phyloP scores from a whole-genome alignment of 2,329 filamentous ascomycete genomes.

The Phyllosticta capitalensis region DNA sequence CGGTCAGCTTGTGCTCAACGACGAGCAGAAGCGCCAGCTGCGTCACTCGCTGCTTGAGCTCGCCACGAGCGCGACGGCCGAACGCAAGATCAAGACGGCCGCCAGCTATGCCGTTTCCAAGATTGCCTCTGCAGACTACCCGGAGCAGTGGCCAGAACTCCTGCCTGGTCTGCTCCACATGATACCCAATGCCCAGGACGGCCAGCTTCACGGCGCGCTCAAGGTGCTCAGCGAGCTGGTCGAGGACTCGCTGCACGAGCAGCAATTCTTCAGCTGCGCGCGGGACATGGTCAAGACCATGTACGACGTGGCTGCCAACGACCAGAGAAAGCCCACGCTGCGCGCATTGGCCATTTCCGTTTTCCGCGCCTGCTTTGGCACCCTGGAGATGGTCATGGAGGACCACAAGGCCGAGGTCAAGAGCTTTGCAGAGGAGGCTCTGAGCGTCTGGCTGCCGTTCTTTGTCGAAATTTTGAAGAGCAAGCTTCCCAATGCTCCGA shows the following conservation, averaged over 20 bases:
- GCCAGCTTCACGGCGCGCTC: slow-evolving; percentile 79
- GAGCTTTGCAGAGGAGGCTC: slow-evolving; percentile 76
- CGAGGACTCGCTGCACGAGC: slow-evolving; percentile 85
- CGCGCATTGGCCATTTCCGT: slow-evolving; percentile 81
- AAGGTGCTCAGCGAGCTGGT: slow-evolving; percentile 83
- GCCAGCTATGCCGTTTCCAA: slow-evolving; percentile 87
- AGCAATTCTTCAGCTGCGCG: slow-evolving; percentile 88
- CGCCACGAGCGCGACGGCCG: slow-evolving; percentile 60
- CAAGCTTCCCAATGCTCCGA: slow-evolving; percentile 53
- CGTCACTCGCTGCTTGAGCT: slow-evolving; percentile 67
- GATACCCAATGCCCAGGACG: slow-evolving; percentile 65
- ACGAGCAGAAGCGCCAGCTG: slow-evolving; percentile 64
- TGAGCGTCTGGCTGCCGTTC: slow-evolving; percentile 81
- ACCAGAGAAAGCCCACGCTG: slow-evolving; percentile 62
- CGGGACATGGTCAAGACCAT: slow-evolving; percentile 75
- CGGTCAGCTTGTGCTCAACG: slow-evolving; percentile 58
- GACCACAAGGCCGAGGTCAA: slow-evolving; percentile 82
- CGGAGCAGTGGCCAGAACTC: slow-evolving; percentile 86
- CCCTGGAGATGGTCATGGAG: slow-evolving; percentile 93
- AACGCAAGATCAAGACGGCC: slow-evolving; percentile 80
- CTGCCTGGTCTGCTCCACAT: slow-evolving; percentile 70
- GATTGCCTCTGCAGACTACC: slow-evolving; percentile 87
- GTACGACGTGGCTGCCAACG: slow-evolving; percentile 71
- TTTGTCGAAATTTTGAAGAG: slow-evolving; percentile 72
- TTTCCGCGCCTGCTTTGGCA: slow-evolving; percentile 86